Percentiles rank a stretch among this genome's conserved stretches.
phyloP scores from a whole-genome alignment of 345 rosid species.

The Camelina sativa region DNA sequence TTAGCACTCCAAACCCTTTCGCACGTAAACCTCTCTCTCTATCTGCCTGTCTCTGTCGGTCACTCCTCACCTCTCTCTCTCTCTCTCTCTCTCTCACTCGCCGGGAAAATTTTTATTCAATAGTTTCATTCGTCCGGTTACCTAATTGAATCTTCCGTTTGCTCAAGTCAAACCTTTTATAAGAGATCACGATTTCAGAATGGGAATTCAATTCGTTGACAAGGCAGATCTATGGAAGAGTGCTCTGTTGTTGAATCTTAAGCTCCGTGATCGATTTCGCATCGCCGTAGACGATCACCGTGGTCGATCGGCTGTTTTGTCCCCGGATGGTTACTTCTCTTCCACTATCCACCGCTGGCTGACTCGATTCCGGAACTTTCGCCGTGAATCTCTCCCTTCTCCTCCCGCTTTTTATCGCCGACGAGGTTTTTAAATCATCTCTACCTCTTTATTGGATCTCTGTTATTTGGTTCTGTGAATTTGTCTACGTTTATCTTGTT shows the following conservation, averaged over 20 bases:
- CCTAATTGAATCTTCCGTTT: conserved; percentile 9
- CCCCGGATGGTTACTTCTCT: conserved; percentile 62
- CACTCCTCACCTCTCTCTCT: conserved; percentile 16
- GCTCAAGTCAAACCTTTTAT: background rate
- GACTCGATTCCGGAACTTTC: conserved; percentile 70
- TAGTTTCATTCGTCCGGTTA: background rate
- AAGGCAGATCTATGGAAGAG: conserved; percentile 83
- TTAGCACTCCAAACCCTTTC: conserved; percentile 38
- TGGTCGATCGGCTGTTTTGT: conserved; percentile 50
- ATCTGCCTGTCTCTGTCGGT: background rate
- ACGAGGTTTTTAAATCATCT: conserved; percentile 54
- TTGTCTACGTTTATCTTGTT: too few relatives aligned
- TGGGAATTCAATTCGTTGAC: conserved; percentile 67
- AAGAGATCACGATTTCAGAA: conserved; percentile 23
- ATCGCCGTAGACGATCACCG: conserved; percentile 74
- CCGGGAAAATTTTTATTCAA: too few relatives aligned
- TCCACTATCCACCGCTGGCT: conserved; percentile 66
- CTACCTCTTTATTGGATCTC: background rate
- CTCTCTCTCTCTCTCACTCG: background rate
- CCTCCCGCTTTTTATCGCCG: conserved; percentile 72
- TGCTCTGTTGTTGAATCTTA: conserved; percentile 66
- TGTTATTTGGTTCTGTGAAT: background rate
- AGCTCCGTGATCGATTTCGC: conserved; percentile 74
- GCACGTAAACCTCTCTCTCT: conserved; percentile 25
- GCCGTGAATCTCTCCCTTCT: conserved; percentile 79